phyloP scores from a whole-genome alignment of 306 rosid species.

The Biancaea sappan region DNA sequence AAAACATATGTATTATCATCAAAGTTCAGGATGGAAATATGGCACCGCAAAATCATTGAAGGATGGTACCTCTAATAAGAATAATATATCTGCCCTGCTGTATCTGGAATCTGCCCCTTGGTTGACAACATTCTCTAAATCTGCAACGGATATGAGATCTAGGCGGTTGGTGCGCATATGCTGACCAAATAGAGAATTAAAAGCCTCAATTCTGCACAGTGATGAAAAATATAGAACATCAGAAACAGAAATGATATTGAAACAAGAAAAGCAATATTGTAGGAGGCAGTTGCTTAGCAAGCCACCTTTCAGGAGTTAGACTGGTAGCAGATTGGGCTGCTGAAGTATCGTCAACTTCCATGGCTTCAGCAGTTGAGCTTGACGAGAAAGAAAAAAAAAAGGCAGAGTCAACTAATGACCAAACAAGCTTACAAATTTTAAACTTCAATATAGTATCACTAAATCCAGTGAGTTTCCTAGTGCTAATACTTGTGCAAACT shows the following conservation, averaged over 20 bases:
- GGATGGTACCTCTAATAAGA: conserved; percentile 68
- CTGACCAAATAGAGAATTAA: conserved; percentile 78
- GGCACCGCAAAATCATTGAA: neutral
- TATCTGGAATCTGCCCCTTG: conserved; percentile 49
- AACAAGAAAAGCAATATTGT: conserved; percentile 13
- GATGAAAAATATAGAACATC: neutral
- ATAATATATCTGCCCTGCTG: conserved; percentile 58
- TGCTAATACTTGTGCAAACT: neutral
- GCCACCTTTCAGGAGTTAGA: conserved; percentile 75
- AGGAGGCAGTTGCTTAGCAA: neutral
- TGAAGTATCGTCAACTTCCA: conserved; percentile 73
- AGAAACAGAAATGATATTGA: neutral
- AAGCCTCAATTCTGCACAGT: conserved; percentile 69
- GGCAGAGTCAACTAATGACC: conserved; percentile 32
- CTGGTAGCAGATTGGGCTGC: conserved; percentile 50
- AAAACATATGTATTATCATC: neutral
- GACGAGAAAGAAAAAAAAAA: neutral
- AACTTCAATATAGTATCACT: conserved; percentile 4
- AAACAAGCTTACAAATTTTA: conserved; percentile 7
- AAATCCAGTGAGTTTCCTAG: neutral
- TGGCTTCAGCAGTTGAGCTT: conserved; percentile 63
- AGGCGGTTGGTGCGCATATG: conserved; percentile 77
- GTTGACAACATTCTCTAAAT: conserved; percentile 66
- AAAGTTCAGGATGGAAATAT: conserved; percentile 12
- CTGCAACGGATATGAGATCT: conserved; percentile 67